A percentile compares a stretch with the other conserved stretches of the same genome.
Conservation (phyloP, 805 yeast species). For the Candida piceae region DNA sequence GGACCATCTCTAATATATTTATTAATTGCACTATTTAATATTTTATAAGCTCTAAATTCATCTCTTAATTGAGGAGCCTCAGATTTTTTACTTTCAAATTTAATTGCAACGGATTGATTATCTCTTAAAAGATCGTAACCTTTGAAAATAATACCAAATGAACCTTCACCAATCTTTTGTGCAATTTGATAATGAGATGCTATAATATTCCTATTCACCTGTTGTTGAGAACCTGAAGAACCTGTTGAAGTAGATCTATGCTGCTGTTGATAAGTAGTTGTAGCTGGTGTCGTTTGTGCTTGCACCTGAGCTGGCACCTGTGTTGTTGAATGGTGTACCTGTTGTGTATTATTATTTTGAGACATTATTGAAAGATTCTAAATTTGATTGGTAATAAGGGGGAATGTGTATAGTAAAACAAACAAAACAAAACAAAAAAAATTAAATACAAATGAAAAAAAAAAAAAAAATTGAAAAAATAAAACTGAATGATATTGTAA, state of each 20-base stretch:
- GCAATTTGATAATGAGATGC: constrained; percentile 74
- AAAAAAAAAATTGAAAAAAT: too few species aligned
- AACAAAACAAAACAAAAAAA: too few species aligned
- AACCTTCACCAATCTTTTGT: constrained; percentile 82
- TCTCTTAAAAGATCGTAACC: constrained; percentile 69
- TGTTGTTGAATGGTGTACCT: background rate
- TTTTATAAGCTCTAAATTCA: constrained; percentile 74
- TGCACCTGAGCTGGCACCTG: background rate
- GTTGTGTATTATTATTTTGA: too few species aligned
- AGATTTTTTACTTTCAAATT: constrained; percentile 73
- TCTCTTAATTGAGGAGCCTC: constrained; percentile 83
- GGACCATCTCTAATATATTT: constrained; percentile 24
- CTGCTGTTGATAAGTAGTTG: constrained; percentile 1
- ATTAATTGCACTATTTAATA: constrained; percentile 50
- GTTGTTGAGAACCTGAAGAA: constrained; percentile 12
- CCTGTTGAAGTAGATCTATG: constrained; percentile 16
- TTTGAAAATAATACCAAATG: constrained; percentile 80
- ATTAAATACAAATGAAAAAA: too few species aligned
- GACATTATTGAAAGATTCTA: too few species aligned
- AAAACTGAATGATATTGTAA: too few species aligned
- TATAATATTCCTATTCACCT: constrained; percentile 28
- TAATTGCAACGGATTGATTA: constrained; percentile 61
- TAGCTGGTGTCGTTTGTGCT: constrained; percentile 1
- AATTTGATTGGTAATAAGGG: too few species aligned
- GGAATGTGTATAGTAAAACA: too few species aligned